Percentiles rank a stretch among this genome's conserved stretches.
These are phyloP conservation scores for Ammopiptanthus mongolicus DNA, from an alignment of 306 rosid genomes.

Conservation along the genomic window DNA sequence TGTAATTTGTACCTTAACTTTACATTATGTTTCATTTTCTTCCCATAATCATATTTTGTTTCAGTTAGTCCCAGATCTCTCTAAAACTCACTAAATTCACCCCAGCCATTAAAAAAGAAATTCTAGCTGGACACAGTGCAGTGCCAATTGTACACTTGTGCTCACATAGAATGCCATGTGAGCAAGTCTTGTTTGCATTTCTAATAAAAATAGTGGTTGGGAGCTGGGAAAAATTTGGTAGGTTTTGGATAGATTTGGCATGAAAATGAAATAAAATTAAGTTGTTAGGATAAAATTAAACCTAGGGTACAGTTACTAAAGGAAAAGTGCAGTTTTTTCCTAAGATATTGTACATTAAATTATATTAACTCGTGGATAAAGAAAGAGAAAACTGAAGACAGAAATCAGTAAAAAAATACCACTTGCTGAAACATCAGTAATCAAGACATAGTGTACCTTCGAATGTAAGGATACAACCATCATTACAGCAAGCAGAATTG, in stretches of 20 bases:
- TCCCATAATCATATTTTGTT: not conserved
- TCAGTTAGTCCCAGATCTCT: not conserved
- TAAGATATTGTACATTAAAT: too few relatives aligned
- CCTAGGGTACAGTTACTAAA: too few relatives aligned
- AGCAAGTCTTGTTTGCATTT: too few relatives aligned
- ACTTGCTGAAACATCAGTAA: not conserved
- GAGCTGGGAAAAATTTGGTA: too few relatives aligned
- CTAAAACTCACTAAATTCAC: not conserved
- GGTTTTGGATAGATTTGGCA: too few relatives aligned
- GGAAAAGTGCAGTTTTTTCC: too few relatives aligned
- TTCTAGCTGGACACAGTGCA: not conserved
- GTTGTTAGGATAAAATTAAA: too few relatives aligned
- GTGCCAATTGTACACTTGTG: too few relatives aligned
- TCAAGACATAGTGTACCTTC: slow-evolving; percentile 41
- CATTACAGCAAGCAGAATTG: slow-evolving; percentile 65
- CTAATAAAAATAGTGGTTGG: too few relatives aligned
- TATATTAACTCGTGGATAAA: not conserved
- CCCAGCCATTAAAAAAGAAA: not conserved
- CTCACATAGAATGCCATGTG: too few relatives aligned
- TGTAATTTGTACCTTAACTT: not conserved
- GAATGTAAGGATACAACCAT: slow-evolving; percentile 65
- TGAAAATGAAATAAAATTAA: too few relatives aligned
- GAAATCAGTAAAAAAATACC: not conserved
- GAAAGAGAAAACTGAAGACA: not conserved
- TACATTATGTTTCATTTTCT: not conserved